Evolutionary conservation across 73 alveolate genomes (phyloP), one percentile per base, ranked within the genome.

Genomic region (Paramecium caudatum): DNA sequence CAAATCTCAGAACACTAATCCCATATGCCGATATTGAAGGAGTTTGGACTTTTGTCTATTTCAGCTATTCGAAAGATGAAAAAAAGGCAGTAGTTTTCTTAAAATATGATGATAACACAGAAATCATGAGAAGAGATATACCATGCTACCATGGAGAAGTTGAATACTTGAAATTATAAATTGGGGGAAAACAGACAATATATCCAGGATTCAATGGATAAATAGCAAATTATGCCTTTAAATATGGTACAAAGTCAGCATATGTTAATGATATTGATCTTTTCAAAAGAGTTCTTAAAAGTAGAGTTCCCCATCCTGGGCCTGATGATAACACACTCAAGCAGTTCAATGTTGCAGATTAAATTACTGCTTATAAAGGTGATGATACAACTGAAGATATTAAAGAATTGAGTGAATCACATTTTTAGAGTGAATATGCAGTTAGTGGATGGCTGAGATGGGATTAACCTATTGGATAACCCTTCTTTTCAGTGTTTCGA

Each of bases 21-120:
- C 88, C 88, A 0, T 21, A 41, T 37, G 88, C 55, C 0, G 88
- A 74, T 41, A 74, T 41, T 3, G 88, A 74, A 7, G 88, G 88
- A 27, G 88, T 74, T 37, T 74, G 88, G 88, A 74, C 88, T 5
- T 74, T 74, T 39, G 46, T 74, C 8, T 74, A 74, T 16, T 74
- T 74, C 47, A 74, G 88, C 10, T 74, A 74, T 21, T 74, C 88
- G 2, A 7, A 2, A 9, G 47, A 6, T 39, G 43, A 27, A 19
- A 12, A 74, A 13, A 41, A n/a, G 5, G 88, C 88, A 13, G 30
- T 45, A 3, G 43, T 15, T 7, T 16, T 74, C 1, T 6, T 74
- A 6, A 74, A 74, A 12, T 74, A 41, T 74, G 88, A 36, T 10
- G 47, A 23, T 5, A 43, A 16, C 21, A 34, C 43, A 15, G 88